Percentiles rank a stretch among this genome's conserved stretches.
These are phyloP conservation scores for Melaleuca quinquenervia DNA, from an alignment of 345 rosid species.

Conservation along the genomic window DNA sequence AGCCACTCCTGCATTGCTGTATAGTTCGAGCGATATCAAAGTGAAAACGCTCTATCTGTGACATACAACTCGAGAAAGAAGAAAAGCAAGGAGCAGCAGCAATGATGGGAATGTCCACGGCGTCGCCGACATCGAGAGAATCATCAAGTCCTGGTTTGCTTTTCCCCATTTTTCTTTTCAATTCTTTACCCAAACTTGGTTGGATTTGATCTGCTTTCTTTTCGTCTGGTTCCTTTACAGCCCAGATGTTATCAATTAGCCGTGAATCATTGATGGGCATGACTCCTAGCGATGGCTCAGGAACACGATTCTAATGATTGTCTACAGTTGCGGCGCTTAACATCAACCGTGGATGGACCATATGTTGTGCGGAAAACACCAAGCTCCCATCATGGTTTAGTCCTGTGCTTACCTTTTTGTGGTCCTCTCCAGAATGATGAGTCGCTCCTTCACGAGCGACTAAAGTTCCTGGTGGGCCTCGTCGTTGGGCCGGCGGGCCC, in stretches of 20 bases:
- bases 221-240: neutral
- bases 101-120: constrained; percentile 34
- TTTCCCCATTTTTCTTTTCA: neutral
- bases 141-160: neutral
- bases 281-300: neutral
- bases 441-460: neutral
- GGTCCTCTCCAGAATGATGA: neutral
- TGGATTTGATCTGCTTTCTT: neutral
- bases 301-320: neutral
- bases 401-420: neutral
- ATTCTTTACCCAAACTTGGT: neutral
- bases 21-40: neutral
- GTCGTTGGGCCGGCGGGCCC: neutral
- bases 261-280: neutral
- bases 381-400: neutral
- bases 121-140: neutral
- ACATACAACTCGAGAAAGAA: neutral
- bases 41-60: neutral
- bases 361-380: neutral
- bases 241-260: neutral
- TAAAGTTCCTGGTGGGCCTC: neutral
- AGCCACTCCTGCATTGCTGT: neutral
- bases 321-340: neutral
- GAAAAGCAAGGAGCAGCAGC: constrained; percentile 1
- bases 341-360: neutral